phyloP scores from a whole-genome alignment of 2,329 filamentous ascomycete genomes.

The Arthrinium puccinioides region DNA sequence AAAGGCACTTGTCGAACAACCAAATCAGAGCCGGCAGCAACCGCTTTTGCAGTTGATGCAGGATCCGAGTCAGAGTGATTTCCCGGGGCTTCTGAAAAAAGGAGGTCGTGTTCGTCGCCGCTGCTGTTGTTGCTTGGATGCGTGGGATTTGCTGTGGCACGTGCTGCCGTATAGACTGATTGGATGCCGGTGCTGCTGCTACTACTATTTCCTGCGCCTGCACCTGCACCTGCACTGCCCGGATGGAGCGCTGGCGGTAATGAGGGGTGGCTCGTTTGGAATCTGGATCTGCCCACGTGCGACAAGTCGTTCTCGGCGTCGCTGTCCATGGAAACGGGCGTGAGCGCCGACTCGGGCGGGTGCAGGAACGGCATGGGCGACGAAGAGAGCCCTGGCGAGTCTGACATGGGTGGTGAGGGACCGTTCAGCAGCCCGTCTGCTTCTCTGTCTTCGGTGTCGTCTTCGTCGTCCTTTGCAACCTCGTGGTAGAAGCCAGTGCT shows the following conservation, averaged over 20 bases:
- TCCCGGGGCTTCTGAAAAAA: slow-evolving; percentile 16
- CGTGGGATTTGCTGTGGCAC: slow-evolving; percentile 12
- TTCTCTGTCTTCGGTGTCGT: slow-evolving; percentile 6
- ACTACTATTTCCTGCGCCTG: slow-evolving; percentile 11
- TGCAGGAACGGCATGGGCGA: slow-evolving; percentile 23
- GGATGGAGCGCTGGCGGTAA: no score
- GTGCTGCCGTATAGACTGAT: slow-evolving; percentile 22
- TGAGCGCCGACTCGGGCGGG: slow-evolving; percentile 17
- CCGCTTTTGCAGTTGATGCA: no score
- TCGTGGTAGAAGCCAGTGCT: no score
- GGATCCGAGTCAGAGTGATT: no score
- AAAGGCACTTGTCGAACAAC: no score
- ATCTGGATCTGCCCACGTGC: no score
- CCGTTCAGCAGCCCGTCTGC: slow-evolving; percentile 15
- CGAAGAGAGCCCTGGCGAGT: slow-evolving; percentile 20
- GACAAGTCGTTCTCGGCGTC: no score
- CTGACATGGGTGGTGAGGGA: slow-evolving; percentile 15
- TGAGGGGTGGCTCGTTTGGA: no score
- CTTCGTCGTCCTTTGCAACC: slow-evolving; percentile 16
- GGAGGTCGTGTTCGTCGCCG: slow-evolving; percentile 22
- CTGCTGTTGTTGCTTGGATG: slow-evolving; percentile 6
- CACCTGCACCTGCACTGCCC: no score
- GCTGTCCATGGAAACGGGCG: slow-evolving; percentile 24
- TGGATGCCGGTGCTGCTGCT: slow-evolving; percentile 22
- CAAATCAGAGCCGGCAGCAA: no score